Evolutionary conservation across 2,329 filamentous ascomycete genomes (phyloP).

Genomic region (Cladosporium sp.): DNA sequence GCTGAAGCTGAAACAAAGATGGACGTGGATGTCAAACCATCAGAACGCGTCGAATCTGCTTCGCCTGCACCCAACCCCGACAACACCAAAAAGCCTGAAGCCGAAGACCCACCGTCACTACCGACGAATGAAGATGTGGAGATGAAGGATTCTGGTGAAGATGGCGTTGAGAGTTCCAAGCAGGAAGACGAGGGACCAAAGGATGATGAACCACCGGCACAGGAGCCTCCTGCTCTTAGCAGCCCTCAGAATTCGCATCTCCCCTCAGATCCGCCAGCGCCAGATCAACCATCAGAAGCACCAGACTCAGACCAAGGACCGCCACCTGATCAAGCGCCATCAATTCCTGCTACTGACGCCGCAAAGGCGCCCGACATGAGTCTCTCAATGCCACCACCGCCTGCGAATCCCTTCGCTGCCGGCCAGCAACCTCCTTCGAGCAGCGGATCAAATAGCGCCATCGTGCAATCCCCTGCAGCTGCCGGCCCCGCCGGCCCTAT

Average conservation of each 20-base stretch:
- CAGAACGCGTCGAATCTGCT: neutral
- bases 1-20: conserved; percentile 40
- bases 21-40: conserved; percentile 27
- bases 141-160: neutral
- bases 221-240: neutral
- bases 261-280: neutral
- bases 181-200: neutral
- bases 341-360: neutral
- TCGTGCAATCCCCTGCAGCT: conserved; percentile 23
- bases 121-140: conserved; percentile 5
- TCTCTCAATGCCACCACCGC: conserved; percentile 29
- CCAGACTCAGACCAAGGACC: conserved; percentile 9
- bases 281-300: neutral
- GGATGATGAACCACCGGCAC: neutral
- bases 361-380: conserved; percentile 24
- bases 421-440: conserved; percentile 8
- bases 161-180: neutral
- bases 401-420: conserved; percentile 18
- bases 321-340: neutral
- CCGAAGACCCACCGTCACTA: neutral
- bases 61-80: neutral
- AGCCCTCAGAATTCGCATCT: neutral
- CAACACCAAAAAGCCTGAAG: neutral
- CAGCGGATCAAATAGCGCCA: neutral
- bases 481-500: conserved; percentile 18